Base-by-base conservation (phyloP, 2,329 filamentous ascomycete species). In the Epichloe sp. region DNA sequence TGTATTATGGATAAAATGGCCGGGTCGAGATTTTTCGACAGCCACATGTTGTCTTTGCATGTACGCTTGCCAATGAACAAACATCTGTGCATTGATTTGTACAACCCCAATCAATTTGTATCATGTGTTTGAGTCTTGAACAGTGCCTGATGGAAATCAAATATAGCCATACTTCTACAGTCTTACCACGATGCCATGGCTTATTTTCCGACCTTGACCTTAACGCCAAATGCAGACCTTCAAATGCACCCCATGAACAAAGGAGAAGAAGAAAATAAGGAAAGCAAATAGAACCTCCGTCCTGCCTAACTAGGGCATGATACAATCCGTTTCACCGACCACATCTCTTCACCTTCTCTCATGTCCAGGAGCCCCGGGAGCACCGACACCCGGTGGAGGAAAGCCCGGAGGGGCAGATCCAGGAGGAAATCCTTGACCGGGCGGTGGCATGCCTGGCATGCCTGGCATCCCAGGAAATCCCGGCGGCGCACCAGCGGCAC, bases 371-470 rank as follows among this genome's bases (percentile, higher is more conserved):
- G 63, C 59, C 23, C 66, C 64, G 21, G 50, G 40, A 41, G 46
- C 21, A 42, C 46, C 46, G 14, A 19, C 34, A 4, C 50, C 50
- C 12, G 44, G 50, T 14, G 44, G 19, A 42, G 48, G 35, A 19
- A 45, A 68, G 23, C 61, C 61, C 4, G 64, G 63, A 17, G 62
- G 58, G 19, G 49, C 55, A 51, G 62, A 62, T 19, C 66, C 62
- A 12, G 68, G 68, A 15, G 69, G 70, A 41, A 74, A 74, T 4
- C 69, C 71, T 51, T 74, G 69, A 19, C 67, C 68, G 23, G 66
- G 68, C 1, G 69, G 71, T 31, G 67, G 64, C 53, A 68, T 64
- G 45, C 67, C 63, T 21, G 66, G 63, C 52, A 70, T 54, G 14
- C 65, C 65, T 15, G 62, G 59, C 53, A 31, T 31, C 11, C 65